Evolutionary conservation across 805 yeast species (phyloP).

Genomic region (Barnettozyma populi): DNA sequence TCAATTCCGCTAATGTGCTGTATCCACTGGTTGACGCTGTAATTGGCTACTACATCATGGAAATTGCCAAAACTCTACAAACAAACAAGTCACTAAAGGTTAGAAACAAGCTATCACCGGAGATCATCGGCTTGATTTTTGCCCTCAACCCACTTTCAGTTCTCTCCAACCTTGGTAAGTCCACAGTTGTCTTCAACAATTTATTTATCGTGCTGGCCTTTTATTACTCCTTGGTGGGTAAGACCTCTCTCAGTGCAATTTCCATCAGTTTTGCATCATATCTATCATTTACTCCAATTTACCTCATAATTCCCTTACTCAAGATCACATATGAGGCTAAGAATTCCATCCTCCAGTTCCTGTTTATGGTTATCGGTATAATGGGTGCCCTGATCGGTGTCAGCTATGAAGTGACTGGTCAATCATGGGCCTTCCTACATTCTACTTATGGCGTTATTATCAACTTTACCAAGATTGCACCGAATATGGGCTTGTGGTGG

Average conservation of each 20-base stretch:
- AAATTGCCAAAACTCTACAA: constrained; percentile 36
- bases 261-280: constrained; percentile 59
- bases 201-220: constrained; percentile 46
- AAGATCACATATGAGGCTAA: constrained; percentile 20
- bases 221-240: constrained; percentile 37
- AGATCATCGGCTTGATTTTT: constrained; percentile 56
- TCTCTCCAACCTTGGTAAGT: constrained; percentile 60
- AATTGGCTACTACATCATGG: constrained; percentile 49
- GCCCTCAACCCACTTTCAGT: constrained; percentile 78
- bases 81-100: constrained; percentile 2
- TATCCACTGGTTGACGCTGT: constrained; percentile 57
- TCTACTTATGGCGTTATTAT: constrained; percentile 55
- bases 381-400: constrained; percentile 27
- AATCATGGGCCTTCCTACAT: constrained; percentile 40
- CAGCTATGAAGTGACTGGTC: constrained; percentile 36
- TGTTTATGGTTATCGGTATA: constrained; percentile 25
- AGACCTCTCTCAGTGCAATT: constrained; percentile 40
- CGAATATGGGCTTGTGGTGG: constrained; percentile 98
- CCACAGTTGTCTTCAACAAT: constrained; percentile 59
- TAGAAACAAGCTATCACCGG: constrained; percentile 27
- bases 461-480: constrained; percentile 64
- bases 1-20: constrained; percentile 29
- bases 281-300: constrained; percentile 57
- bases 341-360: constrained; percentile 21
- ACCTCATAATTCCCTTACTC: constrained; percentile 54